Conservation (phyloP, 306 rosid species). For the Vicia villosa region DNA sequence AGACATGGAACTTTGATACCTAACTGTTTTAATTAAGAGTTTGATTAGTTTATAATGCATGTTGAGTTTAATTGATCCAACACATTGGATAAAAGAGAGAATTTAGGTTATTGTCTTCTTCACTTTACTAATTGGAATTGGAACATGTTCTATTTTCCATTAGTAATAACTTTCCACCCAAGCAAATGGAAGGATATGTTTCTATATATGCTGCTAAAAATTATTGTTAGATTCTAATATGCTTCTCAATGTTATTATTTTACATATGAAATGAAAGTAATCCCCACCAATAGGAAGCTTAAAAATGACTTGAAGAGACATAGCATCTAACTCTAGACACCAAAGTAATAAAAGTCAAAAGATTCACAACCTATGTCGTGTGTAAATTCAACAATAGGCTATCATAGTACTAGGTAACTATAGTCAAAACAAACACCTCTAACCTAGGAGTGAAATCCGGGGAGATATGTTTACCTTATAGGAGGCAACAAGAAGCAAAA, state of each 20-base stretch:
- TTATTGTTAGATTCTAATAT: too few species aligned
- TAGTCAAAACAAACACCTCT: slow-evolving; percentile 29
- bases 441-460: slow-evolving; percentile 23
- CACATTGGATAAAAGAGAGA: not conserved
- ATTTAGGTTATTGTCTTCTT: not conserved
- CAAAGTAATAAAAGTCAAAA: not conserved
- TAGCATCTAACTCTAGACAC: not conserved
- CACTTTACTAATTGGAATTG: slow-evolving; percentile 7
- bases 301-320: not conserved
- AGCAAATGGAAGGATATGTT: not conserved
- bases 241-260: too few species aligned
- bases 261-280: not conserved
- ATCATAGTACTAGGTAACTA: slow-evolving; percentile 17
- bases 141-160: slow-evolving; percentile 18
- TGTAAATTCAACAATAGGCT: not conserved
- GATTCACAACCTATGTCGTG: not conserved
- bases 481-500: slow-evolving; percentile 39
- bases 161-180: slow-evolving; percentile 12
- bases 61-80: slow-evolving; percentile 12
- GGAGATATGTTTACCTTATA: slow-evolving; percentile 35
- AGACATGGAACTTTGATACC: not conserved
- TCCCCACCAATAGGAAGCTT: not conserved
- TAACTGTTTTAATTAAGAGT: not conserved
- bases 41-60: not conserved
- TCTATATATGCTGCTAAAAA: not conserved